Evolutionary conservation across 257 asterid species (phyloP), one percentile per base, ranked within the genome.

Genomic region (Solanum infundibuliforme): DNA sequence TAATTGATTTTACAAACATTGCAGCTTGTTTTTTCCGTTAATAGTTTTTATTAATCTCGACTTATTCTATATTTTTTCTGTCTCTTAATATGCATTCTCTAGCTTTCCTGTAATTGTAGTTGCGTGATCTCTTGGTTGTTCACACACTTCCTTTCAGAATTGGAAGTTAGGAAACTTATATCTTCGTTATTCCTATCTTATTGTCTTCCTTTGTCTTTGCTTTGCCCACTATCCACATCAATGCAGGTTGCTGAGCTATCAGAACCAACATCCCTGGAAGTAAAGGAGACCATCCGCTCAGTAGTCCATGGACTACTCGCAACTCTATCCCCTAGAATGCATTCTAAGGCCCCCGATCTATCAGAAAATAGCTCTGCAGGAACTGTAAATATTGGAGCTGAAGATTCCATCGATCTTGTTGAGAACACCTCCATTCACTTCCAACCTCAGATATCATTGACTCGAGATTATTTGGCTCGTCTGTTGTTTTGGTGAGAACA

Each of bases 291-390:
- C 36, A 92, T 97, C 89, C 95, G 92, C 89, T 97, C 98, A 20
- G 97, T 97, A 32, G 98, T 95, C 36, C 98, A 97, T 86, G 99
- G 99, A 90, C 95, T 97, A 74, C 94, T 97, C 91, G 99, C 99
- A 34, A 95, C 99, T 65, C 98, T 97, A 60, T 97, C 99, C 87
- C 99, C 98, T 13, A 94, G 94, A 91, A 97, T 97, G 99, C 96
- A 95, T 85, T 94, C 99, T 23, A 95, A 94, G 88, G 94, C 93
- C 87, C 90, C 98, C 43, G 92, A 97, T 87, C 83, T 90, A 16
- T 90, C 91, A 16, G 94, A 93, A 83, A 92, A 88, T 86, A 82
- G 89, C 76, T 48, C 93, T 23, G 71, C 90, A 62, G 97, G 94
- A 87, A 86, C 92, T 65, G 55, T 88, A 58, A 95, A 89, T 62